Conservation (phyloP, 2,329 filamentous ascomycete genomes). For the Lecanicillium sp. region DNA sequence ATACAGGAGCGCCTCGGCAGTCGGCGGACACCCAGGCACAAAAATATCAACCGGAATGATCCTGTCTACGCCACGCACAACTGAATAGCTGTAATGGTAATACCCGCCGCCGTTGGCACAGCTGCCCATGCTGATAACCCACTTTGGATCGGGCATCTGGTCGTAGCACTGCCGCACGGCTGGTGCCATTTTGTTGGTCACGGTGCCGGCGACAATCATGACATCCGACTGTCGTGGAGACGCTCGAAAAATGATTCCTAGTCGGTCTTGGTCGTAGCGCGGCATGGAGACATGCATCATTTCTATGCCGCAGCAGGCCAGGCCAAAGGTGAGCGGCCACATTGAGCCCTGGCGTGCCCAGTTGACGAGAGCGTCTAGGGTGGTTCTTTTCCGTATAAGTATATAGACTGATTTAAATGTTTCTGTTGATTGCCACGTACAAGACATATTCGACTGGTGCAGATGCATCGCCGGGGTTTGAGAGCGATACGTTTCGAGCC, state of each 20-base stretch:
- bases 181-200: conserved; percentile 62
- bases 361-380: conserved; percentile 44
- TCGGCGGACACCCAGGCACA: conserved; percentile 53
- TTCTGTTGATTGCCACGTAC: conserved; percentile 5
- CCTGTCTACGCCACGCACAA: conserved; percentile 56
- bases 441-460: conserved; percentile 11
- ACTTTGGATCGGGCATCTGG: conserved; percentile 58
- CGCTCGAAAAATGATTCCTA: conserved; percentile 59
- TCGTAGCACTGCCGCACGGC: conserved; percentile 57
- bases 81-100: conserved; percentile 65
- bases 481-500: too few relatives aligned
- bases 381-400: conserved; percentile 29
- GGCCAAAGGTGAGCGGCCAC: conserved; percentile 53
- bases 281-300: conserved; percentile 59
- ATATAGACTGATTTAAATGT: not conserved
- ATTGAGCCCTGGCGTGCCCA: conserved; percentile 52
- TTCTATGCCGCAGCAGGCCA: conserved; percentile 54
- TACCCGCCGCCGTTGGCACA: conserved; percentile 67
- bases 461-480: not conserved
- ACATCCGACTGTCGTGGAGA: conserved; percentile 57
- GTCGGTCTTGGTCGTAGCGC: conserved; percentile 53
- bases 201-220: conserved; percentile 58
- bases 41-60: conserved; percentile 62
- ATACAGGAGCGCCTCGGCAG: conserved; percentile 39
- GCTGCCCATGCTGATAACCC: conserved; percentile 60